These are phyloP conservation scores for Candida tetrigidarum DNA, from an alignment of 1,139 yeast genomes.

Conservation along the genomic window DNA sequence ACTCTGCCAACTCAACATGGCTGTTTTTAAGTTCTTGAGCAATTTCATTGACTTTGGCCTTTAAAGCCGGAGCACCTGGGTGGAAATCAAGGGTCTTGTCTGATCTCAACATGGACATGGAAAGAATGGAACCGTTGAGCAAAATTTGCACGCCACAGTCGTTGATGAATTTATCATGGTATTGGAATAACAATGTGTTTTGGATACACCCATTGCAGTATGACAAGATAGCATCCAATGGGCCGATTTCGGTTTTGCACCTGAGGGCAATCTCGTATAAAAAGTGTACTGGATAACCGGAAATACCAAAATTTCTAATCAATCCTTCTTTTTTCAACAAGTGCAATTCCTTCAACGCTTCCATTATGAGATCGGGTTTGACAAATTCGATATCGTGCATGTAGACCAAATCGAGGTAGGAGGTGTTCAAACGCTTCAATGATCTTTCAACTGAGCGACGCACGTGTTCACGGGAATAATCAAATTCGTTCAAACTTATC, in stretches of 20 bases:
- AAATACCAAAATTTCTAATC: conserved; percentile 70
- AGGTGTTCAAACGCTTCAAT: conserved; percentile 62
- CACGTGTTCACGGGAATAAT: conserved; percentile 67
- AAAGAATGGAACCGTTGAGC: conserved; percentile 81
- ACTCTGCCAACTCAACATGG: conserved; percentile 71
- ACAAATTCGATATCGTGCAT: conserved; percentile 92
- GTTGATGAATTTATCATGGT: conserved; percentile 50
- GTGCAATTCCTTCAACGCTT: conserved; percentile 65
- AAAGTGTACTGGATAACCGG: conserved; percentile 85
- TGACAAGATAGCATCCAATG: conserved; percentile 74
- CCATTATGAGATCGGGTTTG: conserved; percentile 53
- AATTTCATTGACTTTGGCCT: conserved; percentile 54
- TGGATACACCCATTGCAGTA: conserved; percentile 87
- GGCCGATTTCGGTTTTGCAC: conserved; percentile 44
- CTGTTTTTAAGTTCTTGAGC: conserved; percentile 49
- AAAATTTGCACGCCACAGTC: conserved; percentile 62
- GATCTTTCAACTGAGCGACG: conserved; percentile 68
- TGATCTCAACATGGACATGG: conserved; percentile 83
- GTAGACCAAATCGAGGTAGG: conserved; percentile 78
- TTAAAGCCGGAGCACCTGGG: conserved; percentile 72
- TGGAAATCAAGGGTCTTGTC: conserved; percentile 76
- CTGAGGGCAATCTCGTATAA: conserved; percentile 52
- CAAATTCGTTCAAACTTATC: conserved; percentile 66
- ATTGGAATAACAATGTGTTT: conserved; percentile 59
- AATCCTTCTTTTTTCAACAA: conserved; percentile 65